Evolutionary conservation across 2,329 filamentous ascomycete species (phyloP).

Genomic region (Ceratocystis lukuohia): DNA sequence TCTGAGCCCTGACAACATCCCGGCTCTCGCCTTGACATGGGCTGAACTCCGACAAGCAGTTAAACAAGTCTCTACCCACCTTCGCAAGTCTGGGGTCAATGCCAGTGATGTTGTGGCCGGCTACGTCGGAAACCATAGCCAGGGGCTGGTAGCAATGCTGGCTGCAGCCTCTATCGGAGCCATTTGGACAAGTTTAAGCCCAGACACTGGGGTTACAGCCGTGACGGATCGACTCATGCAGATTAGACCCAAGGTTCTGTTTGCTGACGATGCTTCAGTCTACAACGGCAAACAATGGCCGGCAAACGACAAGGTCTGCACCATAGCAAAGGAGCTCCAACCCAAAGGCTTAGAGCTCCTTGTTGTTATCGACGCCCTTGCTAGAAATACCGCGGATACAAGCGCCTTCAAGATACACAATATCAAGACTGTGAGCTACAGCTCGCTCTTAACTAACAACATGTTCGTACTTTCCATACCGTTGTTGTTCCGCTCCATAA

Average conservation of each 20-base stretch:
- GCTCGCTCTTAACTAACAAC: slow-evolving; percentile 26
- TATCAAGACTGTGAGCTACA: slow-evolving; percentile 33
- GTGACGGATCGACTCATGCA: slow-evolving; percentile 78
- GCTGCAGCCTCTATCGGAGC: slow-evolving; percentile 70
- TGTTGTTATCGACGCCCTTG: slow-evolving; percentile 51
- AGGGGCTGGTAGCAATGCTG: slow-evolving; percentile 79
- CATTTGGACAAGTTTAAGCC: slow-evolving; percentile 85
- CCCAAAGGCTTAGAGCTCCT: slow-evolving; percentile 50
- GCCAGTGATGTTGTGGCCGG: slow-evolving; percentile 47
- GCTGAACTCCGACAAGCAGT: slow-evolving; percentile 65
- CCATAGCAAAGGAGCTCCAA: slow-evolving; percentile 55
- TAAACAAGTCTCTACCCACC: slow-evolving; percentile 54
- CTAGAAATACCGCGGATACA: slow-evolving; percentile 26
- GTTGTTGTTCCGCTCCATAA: slow-evolving; percentile 22
- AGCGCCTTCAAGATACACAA: slow-evolving; percentile 30
- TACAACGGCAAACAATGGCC: slow-evolving; percentile 88
- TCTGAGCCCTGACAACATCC: slow-evolving; percentile 24
- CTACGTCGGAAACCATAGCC: slow-evolving; percentile 80
- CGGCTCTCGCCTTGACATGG: slow-evolving; percentile 38
- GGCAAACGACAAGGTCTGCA: slow-evolving; percentile 63
- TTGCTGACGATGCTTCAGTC: slow-evolving; percentile 73
- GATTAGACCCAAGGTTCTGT: slow-evolving; percentile 69
- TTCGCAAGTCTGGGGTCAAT: slow-evolving; percentile 51
- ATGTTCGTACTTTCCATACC: neutral
- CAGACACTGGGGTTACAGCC: slow-evolving; percentile 81